Percentiles rank a stretch among this genome's conserved stretches.
These are phyloP conservation scores for Parachlorella kessleri DNA, from an alignment of 139 green algal species.

Conservation along the genomic window DNA sequence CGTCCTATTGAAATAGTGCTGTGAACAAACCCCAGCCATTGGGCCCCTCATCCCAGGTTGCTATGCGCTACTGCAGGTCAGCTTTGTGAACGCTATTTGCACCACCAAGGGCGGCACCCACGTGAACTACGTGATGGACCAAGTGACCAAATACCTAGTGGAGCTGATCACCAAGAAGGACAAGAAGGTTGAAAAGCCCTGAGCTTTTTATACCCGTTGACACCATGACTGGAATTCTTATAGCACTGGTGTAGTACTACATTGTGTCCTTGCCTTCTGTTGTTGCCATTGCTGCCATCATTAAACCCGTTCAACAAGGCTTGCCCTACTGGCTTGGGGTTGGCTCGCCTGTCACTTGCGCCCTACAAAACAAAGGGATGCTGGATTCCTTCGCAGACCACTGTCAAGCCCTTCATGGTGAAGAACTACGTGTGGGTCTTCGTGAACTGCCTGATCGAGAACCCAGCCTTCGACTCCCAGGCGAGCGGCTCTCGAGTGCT, in stretches of 20 bases:
- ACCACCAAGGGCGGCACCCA: constrained; percentile 98
- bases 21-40: neutral
- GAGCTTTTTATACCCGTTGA: too few relatives aligned
- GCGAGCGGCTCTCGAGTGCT: too few relatives aligned
- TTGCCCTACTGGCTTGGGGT: too few relatives aligned
- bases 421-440: constrained; percentile 99
- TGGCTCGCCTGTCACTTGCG: too few relatives aligned
- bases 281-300: too few relatives aligned
- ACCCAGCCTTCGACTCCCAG: constrained; percentile 99
- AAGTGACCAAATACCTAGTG: constrained; percentile 77
- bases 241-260: too few relatives aligned
- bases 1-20: too few relatives aligned
- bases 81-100: constrained; percentile 98
- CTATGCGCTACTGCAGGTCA: constrained; percentile 71
- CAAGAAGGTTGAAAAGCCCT: too few relatives aligned
- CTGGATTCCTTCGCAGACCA: constrained; percentile 31
- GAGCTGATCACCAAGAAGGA: constrained; percentile 96
- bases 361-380: too few relatives aligned
- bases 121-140: constrained; percentile 92
- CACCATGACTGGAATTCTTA: too few relatives aligned
- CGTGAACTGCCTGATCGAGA: constrained; percentile 96
- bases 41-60: neutral
- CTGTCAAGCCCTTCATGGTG: constrained; percentile 95
- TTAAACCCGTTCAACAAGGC: too few relatives aligned
- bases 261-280: too few relatives aligned